phyloP scores from a whole-genome alignment of 768 basidiomycete species.

The Pleurotus pulmonarius region DNA sequence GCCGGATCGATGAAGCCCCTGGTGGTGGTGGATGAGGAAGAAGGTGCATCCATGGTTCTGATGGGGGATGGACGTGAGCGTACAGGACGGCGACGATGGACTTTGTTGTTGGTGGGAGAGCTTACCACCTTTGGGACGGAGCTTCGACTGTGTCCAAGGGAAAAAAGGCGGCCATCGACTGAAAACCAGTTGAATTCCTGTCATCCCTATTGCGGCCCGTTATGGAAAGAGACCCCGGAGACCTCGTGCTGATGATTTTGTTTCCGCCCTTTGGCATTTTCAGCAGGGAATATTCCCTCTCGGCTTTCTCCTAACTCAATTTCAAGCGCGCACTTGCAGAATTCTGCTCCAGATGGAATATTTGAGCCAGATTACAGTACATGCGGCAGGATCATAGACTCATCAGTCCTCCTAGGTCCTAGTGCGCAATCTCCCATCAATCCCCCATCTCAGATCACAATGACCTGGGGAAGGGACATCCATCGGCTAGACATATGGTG shows the following conservation, averaged over 20 bases:
- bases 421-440: neutral
- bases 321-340: neutral
- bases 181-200: constrained; percentile 4
- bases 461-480: neutral
- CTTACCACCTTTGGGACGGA: constrained; percentile 4
- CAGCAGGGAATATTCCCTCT: neutral
- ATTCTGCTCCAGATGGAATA: neutral
- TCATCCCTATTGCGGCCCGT: constrained; percentile 8
- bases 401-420: neutral
- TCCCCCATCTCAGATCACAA: neutral
- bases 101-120: neutral
- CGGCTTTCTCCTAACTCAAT: neutral
- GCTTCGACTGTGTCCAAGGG: constrained; percentile 9
- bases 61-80: neutral
- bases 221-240: neutral
- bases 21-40: constrained; percentile 21
- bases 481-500: neutral
- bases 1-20: constrained; percentile 23
- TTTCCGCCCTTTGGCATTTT: neutral
- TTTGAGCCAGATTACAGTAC: neutral
- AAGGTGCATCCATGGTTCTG: constrained; percentile 23
- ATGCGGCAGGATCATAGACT: neutral
- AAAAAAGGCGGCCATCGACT: constrained; percentile 12
- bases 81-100: neutral
- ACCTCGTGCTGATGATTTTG: neutral